Base-by-base conservation (phyloP, 306 rosid species). In the Fragaria ananassa region DNA sequence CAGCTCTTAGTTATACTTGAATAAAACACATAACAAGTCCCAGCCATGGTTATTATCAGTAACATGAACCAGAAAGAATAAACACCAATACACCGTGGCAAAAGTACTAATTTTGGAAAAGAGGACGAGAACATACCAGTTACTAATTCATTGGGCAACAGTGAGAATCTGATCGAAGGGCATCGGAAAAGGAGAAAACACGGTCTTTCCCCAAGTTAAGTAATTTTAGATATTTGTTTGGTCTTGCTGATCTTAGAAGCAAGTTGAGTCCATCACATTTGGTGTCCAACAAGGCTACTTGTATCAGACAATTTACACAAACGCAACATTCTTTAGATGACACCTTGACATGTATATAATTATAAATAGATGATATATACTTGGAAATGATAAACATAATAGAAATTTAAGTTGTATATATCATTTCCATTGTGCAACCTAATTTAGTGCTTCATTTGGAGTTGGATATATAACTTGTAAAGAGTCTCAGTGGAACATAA, bases 381-480 rank as follows among this genome's bases (percentile, higher is more conserved):
- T 42, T n/a, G 65, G 78, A 51, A 34, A 75, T 75, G 19, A 63
- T 70, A 10, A 45, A 51, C 68, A 27, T 31, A 5, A 25, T 11
- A 47, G 18, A 15, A 64, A 37, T 72, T 49, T 56, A 76, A 21
- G 63, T 35, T 61, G 61, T 76, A n/a, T n/a, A n/a, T n/a, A 45
- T 15, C 56, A 35, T 39, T 21, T 49, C 37, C 66, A 49, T 42
- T 18, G 10, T 41, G 25, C 19, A 64, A 50, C 63, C 79, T 49
- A 29, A 49, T 70, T 21, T 49, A 21, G 23, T 49, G 41, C 53
- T 31, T n/a, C 83, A 56, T 65, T 25, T n/a, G 29, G 31, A 37
- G 78, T 72, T 73, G 67, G 82, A 79, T 67, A 34, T 74, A 62
- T 56, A 56, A 62, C 31, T 51, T n/a, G 25, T 45, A 71, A 31